These are phyloP conservation scores for Claviceps maximensis DNA, from an alignment of 2,329 filamentous ascomycete genomes.

Conservation along the genomic window DNA sequence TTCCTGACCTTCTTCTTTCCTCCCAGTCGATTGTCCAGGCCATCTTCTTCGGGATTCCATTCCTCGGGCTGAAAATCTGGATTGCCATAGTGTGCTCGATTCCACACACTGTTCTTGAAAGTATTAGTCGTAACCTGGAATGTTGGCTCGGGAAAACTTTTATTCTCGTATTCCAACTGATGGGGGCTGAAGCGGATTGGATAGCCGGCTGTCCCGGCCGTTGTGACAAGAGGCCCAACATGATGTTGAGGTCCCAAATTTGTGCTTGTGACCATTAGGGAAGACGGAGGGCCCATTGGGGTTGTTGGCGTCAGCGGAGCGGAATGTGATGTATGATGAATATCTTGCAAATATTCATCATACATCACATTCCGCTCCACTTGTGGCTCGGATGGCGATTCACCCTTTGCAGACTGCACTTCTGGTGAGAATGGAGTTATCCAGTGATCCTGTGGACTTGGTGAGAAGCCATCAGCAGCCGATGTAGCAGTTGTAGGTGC, in stretches of 20 bases:
- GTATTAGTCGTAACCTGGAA: slow-evolving; percentile 38
- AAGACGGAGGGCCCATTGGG: slow-evolving; percentile 8
- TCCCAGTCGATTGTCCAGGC: slow-evolving; percentile 15
- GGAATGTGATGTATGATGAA: slow-evolving; percentile 18
- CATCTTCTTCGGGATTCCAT: slow-evolving; percentile 28
- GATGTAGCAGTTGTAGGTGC: slow-evolving; percentile 14
- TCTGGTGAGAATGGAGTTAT: slow-evolving; percentile 19
- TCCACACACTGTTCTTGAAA: slow-evolving; percentile 55
- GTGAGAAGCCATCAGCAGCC: slow-evolving; percentile 19
- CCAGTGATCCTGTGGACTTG: slow-evolving; percentile 25
- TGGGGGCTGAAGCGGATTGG: slow-evolving; percentile 37
- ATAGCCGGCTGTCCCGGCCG: slow-evolving; percentile 12
- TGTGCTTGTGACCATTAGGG: slow-evolving; percentile 3
- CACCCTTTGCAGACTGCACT: slow-evolving; percentile 11
- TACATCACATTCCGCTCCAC: too few species aligned
- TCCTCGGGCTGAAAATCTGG: slow-evolving; percentile 36
- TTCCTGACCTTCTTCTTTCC: slow-evolving; percentile 15
- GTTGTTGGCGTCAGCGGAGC: slow-evolving; percentile 17
- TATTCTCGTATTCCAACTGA: slow-evolving; percentile 34
- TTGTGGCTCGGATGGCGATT: slow-evolving; percentile 10
- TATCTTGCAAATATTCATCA: too few species aligned
- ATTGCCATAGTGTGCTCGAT: slow-evolving; percentile 54
- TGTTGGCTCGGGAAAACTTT: slow-evolving; percentile 29
- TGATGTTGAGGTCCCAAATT: slow-evolving; percentile 6
- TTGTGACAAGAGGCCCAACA: slow-evolving; percentile 1